These are phyloP conservation scores for Aspergillus chevalieri DNA, from an alignment of 2,329 filamentous ascomycete species.

Conservation along the genomic window DNA sequence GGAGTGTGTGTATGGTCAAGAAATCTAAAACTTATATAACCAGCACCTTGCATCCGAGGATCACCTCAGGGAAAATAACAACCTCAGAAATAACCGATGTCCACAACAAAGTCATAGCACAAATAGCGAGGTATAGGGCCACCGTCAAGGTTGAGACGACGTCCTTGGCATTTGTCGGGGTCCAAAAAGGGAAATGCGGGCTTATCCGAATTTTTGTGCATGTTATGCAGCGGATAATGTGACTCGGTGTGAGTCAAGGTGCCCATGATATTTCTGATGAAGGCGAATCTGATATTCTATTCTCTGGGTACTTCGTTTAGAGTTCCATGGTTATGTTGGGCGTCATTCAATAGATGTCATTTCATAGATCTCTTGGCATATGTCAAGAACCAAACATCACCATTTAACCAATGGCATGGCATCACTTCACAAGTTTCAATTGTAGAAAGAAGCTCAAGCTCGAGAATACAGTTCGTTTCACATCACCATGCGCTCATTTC, in stretches of 20 bases:
- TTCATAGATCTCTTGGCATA: not conserved
- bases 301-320: not conserved
- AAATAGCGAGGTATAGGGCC: too few relatives aligned
- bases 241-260: not conserved
- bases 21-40: too few relatives aligned
- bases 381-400: not conserved
- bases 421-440: not conserved
- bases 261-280: too few relatives aligned
- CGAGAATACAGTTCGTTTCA: not conserved
- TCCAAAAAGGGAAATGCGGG: conserved; percentile 18
- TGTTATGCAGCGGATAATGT: not conserved
- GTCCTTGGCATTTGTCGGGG: conserved; percentile 11
- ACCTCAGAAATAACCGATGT: too few relatives aligned
- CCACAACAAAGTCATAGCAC: too few relatives aligned
- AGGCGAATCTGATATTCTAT: too few relatives aligned
- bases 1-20: not conserved
- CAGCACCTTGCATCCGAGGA: too few relatives aligned
- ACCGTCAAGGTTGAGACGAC: too few relatives aligned
- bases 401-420: not conserved
- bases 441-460: not conserved
- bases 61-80: too few relatives aligned
- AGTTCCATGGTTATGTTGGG: not conserved
- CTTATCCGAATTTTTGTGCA: not conserved
- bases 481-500: not conserved
- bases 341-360: too few relatives aligned